Percentiles rank a stretch among this genome's conserved stretches.
Evolutionary conservation across 1,139 yeast genomes (phyloP).

Genomic region (Protomyces lactucae-debilis): DNA sequence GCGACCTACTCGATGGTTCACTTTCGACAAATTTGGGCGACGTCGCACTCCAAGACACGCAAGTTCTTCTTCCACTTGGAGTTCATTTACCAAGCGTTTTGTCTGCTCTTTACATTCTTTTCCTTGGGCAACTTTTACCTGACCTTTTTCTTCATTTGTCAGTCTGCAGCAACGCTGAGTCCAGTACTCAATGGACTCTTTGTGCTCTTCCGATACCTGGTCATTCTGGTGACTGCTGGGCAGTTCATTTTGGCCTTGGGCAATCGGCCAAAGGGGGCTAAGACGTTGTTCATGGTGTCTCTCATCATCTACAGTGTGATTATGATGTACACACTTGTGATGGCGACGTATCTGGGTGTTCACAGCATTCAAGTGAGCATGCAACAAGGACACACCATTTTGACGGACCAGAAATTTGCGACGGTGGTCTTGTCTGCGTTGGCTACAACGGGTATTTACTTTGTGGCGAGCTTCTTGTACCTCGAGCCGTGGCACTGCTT

Average conservation of each 20-base stretch:
- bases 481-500: slow-evolving; percentile 95
- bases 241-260: slow-evolving; percentile 82
- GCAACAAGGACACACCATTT: slow-evolving; percentile 44
- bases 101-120: slow-evolving; percentile 58
- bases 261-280: slow-evolving; percentile 90
- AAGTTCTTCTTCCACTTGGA: slow-evolving; percentile 71
- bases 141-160: slow-evolving; percentile 54
- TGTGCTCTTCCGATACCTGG: slow-evolving; percentile 43
- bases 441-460: slow-evolving; percentile 86
- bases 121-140: slow-evolving; percentile 74
- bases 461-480: slow-evolving; percentile 66
- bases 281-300: slow-evolving; percentile 61
- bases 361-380: slow-evolving; percentile 47
- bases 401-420: slow-evolving; percentile 33
- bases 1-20: slow-evolving; percentile 78
- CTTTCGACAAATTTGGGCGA: slow-evolving; percentile 64
- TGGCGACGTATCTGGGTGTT: slow-evolving; percentile 76
- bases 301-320: slow-evolving; percentile 70
- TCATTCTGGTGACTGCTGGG: slow-evolving; percentile 73
- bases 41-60: slow-evolving; percentile 69
- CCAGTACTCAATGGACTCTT: slow-evolving; percentile 30
- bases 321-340: slow-evolving; percentile 72
- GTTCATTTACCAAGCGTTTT: slow-evolving; percentile 66
- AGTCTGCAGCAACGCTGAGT: slow-evolving; percentile 31
- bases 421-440: slow-evolving; percentile 67